Evolutionary conservation across 1,139 yeast species (phyloP).

Genomic region (Saccharomyces hybrid): DNA sequence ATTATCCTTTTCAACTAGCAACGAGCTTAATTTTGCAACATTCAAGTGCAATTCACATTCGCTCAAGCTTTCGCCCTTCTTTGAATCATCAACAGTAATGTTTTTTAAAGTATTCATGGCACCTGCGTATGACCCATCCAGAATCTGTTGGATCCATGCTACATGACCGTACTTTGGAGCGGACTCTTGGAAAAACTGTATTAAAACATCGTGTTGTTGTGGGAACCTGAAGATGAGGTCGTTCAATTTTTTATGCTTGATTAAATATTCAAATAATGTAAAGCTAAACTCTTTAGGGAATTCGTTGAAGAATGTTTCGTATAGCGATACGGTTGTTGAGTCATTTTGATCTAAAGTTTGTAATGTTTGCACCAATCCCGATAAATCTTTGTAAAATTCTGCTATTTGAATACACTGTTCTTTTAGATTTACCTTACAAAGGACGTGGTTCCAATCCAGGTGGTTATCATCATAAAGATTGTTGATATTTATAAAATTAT

Average conservation of each 20-base stretch:
- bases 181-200: conserved; percentile 44
- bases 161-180: conserved; percentile 46
- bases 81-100: conserved; percentile 32
- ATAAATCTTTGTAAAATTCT: conserved; percentile 59
- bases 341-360: conserved; percentile 43
- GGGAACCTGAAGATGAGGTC: conserved; percentile 52
- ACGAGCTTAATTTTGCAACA: conserved; percentile 54
- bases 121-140: conserved; percentile 41
- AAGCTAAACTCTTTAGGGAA: conserved; percentile 68
- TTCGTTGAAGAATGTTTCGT: conserved; percentile 48
- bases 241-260: conserved; percentile 47
- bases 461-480: conserved; percentile 26
- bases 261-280: conserved; percentile 53
- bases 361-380: conserved; percentile 57
- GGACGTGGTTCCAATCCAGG: conserved; percentile 46
- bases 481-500: conserved; percentile 8
- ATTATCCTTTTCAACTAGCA: conserved; percentile 26
- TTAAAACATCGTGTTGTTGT: conserved; percentile 44
- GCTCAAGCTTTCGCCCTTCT: conserved; percentile 38
- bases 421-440: conserved; percentile 42
- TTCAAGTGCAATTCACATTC: conserved; percentile 56
- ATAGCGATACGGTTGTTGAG: conserved; percentile 32
- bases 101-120: conserved; percentile 47
- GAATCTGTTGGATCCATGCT: conserved; percentile 67
- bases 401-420: conserved; percentile 56